Conservation (phyloP, 345 rosid genomes). For the Brassica rapa region DNA sequence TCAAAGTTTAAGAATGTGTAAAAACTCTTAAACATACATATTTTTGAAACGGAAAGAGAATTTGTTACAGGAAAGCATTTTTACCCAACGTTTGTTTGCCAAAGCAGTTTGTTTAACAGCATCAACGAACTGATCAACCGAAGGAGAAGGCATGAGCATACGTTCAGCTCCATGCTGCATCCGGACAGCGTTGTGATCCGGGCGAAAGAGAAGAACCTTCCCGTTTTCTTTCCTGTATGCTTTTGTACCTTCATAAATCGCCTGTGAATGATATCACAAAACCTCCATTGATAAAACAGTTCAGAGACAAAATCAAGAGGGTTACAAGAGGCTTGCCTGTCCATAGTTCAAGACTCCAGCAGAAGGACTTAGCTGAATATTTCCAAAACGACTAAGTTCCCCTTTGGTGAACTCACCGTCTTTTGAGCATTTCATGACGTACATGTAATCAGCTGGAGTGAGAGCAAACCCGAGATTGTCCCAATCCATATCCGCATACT, state of each 20-base stretch:
- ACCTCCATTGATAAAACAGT: neutral
- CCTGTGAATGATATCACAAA: constrained; percentile 43
- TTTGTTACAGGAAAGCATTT: neutral
- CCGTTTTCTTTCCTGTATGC: constrained; percentile 75
- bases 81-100: constrained; percentile 79
- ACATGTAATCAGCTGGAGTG: constrained; percentile 78
- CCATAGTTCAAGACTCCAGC: constrained; percentile 65
- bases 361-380: constrained; percentile 53
- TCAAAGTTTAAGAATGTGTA: too few relatives aligned
- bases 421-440: constrained; percentile 55
- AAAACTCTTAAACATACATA: too few relatives aligned
- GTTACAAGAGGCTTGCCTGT: constrained; percentile 41
- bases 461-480: constrained; percentile 75
- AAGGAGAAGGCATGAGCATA: constrained; percentile 61
- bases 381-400: constrained; percentile 45
- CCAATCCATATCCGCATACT: constrained; percentile 78
- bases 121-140: constrained; percentile 54
- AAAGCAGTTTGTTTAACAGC: constrained; percentile 56
- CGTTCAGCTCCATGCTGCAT: constrained; percentile 61
- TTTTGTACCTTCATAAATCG: constrained; percentile 78
- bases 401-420: constrained; percentile 42
- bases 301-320: neutral
- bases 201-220: constrained; percentile 69
- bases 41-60: too few relatives aligned
- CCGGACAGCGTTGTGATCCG: constrained; percentile 60